Evolutionary conservation across 345 rosid genomes (phyloP).

Genomic region (Excoecaria cochinchinensis): DNA sequence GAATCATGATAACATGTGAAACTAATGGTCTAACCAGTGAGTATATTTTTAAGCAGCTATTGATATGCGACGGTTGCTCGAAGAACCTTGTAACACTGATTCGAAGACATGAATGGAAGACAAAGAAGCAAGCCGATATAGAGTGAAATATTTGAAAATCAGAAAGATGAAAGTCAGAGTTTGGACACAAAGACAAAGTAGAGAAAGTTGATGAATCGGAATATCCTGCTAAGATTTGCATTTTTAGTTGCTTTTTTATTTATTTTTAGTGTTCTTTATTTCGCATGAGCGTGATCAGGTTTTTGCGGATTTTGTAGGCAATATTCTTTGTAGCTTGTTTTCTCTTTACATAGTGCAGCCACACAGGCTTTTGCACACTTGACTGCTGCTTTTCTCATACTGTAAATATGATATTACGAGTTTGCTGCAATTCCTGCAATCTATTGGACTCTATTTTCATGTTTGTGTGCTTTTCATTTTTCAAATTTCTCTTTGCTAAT

Average conservation of each 20-base stretch:
- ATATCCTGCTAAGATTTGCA: too few relatives aligned
- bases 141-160: too few relatives aligned
- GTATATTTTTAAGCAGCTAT: conserved; percentile 9
- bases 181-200: too few relatives aligned
- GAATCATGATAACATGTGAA: conserved; percentile 32
- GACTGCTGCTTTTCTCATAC: conserved; percentile 51
- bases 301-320: conserved; percentile 31
- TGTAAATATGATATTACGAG: conserved; percentile 59
- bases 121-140: conserved; percentile 58
- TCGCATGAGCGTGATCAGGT: too few relatives aligned
- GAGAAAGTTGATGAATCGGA: too few relatives aligned
- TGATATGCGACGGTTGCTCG: not conserved
- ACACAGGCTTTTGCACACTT: conserved; percentile 34
- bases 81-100: conserved; percentile 26
- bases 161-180: too few relatives aligned
- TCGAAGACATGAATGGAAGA: conserved; percentile 52
- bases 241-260: too few relatives aligned
- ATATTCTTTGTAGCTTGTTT: conserved; percentile 25
- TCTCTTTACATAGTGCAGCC: conserved; percentile 22
- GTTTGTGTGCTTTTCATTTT: too few relatives aligned
- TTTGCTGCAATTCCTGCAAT: conserved; percentile 34
- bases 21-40: conserved; percentile 32
- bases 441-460: conserved; percentile 28
- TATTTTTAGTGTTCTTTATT: too few relatives aligned
- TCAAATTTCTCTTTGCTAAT: too few relatives aligned